Evolutionary conservation across 805 yeast genomes (phyloP), one percentile per base, ranked within the genome.

Genomic region (Metschnikowia peoriensis): DNA sequence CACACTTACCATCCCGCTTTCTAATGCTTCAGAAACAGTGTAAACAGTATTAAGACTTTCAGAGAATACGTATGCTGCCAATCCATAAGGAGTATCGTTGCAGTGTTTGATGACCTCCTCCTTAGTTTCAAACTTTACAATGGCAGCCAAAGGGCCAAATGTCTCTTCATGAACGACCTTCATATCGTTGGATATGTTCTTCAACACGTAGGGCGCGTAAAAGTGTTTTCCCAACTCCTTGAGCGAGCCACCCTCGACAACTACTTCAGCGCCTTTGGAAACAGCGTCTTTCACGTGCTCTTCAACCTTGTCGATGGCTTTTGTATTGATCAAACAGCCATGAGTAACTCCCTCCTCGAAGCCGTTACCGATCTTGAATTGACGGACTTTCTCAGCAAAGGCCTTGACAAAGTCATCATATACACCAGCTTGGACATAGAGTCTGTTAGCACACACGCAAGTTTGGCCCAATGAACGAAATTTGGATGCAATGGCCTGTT

Each of bases 401-500:
- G 68, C 76, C 43, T 67, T 65, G 8, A 80, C 70, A 59, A 87
- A 86, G 61, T 80, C 75, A 49, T 85, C 89, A 61, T 87, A 84
- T n/a, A 88, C 66, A 10, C 73, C 72, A 42, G 75, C 78, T 62
- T 88, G 94, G 35, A 87, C 78, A 63, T 77, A 87, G 44, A 87
- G 66, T 63, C 92, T 76, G 69, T 86, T 86, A 44, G 91, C 90
- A 66, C 91, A 86, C 40, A 86, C 86, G 70, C 96, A 88, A 5
- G 92, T 86, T 69, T 88, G 94, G 55, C 94, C 94, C 41, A 86
- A 78, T 28, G 86, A 85, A 65, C 94, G 78, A 70, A 86, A 84
- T 67, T 88, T 88, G 56, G 84, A 79, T 8, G 79, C 82, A 53
- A 86, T 66, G 2, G 88, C 81, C 40, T 83, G 88, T n/a, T 76